Conservation (phyloP, 306 rosid genomes). For the Psophocarpus tetragonolobus region DNA sequence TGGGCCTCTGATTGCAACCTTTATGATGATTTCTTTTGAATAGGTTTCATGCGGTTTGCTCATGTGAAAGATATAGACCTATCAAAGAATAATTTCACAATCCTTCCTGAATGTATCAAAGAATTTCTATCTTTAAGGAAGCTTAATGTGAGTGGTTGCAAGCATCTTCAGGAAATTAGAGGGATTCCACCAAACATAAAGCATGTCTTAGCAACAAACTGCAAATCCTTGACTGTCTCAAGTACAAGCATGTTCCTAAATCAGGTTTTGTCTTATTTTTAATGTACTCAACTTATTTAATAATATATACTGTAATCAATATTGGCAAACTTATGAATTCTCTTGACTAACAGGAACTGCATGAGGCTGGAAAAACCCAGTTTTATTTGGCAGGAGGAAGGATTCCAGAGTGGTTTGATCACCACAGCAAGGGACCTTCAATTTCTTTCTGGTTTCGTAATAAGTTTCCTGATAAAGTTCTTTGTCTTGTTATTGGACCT, state of each 20-base stretch:
- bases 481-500: background rate
- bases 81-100: background rate
- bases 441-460: constrained; percentile 2
- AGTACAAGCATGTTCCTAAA: background rate
- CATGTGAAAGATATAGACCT: background rate
- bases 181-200: background rate
- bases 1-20: background rate
- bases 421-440: background rate
- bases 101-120: background rate
- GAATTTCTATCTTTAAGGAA: background rate
- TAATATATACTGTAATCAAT: background rate
- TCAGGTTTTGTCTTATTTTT: background rate
- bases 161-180: background rate
- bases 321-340: background rate
- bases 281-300: background rate
- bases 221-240: background rate
- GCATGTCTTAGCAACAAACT: background rate
- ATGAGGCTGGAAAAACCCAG: background rate
- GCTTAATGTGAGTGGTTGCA: background rate
- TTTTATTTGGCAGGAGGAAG: background rate
- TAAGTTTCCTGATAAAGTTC: background rate
- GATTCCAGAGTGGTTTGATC: constrained; percentile 4
- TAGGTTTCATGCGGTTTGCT: background rate
- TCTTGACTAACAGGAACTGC: background rate
- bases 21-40: background rate